Evolutionary conservation across 768 basidiomycete species (phyloP).

Genomic region (Hirschioporus abietinus): DNA sequence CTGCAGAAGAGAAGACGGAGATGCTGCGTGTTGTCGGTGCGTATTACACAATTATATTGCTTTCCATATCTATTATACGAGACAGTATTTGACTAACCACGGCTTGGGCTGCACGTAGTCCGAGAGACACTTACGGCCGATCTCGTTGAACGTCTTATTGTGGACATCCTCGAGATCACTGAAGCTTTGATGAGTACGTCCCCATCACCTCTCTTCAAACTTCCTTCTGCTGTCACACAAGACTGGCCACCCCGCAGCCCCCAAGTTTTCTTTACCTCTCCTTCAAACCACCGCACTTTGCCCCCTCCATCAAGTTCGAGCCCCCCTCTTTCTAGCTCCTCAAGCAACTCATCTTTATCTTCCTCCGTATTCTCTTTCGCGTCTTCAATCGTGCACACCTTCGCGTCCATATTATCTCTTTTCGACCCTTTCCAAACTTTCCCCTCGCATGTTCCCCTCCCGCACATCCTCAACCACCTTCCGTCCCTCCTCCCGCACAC

Average conservation of each 20-base stretch:
- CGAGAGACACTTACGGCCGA: conserved; percentile 53
- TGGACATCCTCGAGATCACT: conserved; percentile 45
- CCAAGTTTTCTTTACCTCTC: background rate
- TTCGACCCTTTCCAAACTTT: background rate
- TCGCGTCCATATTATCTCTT: background rate
- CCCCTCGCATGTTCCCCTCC: background rate
- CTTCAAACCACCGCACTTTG: background rate
- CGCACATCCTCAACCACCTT: background rate
- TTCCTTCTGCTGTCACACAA: background rate
- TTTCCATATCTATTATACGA: conserved; percentile 19
- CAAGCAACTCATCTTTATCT: background rate
- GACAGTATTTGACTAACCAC: background rate
- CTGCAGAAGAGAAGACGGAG: conserved; percentile 45
- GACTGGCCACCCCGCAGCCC: conserved; percentile 1
- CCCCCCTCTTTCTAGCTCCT: background rate
- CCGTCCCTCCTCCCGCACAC: background rate
- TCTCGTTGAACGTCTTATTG: conserved; percentile 42
- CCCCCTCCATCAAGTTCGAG: background rate
- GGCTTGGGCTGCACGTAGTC: conserved; percentile 28
- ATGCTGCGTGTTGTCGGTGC: conserved; percentile 54
- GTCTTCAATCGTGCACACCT: background rate
- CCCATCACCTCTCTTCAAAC: conserved; percentile 6
- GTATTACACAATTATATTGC: conserved; percentile 16
- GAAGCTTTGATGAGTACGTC: conserved; percentile 41
- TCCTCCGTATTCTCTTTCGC: background rate